A percentile compares a stretch with the other conserved stretches of the same genome.
Conservation (phyloP, 2,329 filamentous ascomycete genomes). For the Colletotrichum tropicale region DNA sequence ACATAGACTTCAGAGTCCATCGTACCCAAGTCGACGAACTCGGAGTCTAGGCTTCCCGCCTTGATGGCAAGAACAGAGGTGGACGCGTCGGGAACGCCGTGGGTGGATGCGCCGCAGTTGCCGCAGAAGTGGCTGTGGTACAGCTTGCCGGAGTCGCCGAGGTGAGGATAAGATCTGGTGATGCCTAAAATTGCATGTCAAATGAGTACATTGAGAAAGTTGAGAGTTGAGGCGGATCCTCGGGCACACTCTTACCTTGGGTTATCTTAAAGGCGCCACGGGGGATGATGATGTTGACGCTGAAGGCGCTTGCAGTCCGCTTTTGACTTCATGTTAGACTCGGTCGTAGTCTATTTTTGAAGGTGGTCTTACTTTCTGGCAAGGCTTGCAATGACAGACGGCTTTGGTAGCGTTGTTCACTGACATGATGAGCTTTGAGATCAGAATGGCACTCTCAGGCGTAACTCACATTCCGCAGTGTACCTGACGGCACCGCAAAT, state of each 20-base stretch:
- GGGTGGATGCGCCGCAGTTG: not conserved
- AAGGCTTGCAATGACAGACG: not conserved
- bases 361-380: not conserved
- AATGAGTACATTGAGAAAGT: fast-evolving
- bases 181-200: not conserved
- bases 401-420: not conserved
- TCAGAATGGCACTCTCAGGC: not conserved
- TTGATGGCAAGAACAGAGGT: not conserved
- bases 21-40: not conserved
- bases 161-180: not conserved
- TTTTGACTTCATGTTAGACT: not conserved
- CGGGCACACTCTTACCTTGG: not conserved
- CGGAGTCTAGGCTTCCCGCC: not conserved
- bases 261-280: not conserved
- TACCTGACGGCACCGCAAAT: not conserved
- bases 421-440: not conserved
- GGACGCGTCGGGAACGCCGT: not conserved
- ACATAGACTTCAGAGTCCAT: not conserved
- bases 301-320: not conserved
- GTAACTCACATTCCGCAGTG: not conserved
- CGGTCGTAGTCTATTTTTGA: not conserved
- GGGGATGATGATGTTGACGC: not conserved
- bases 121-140: not conserved
- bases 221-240: not conserved
- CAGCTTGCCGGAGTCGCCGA: not conserved